Conservation (phyloP, 2,329 filamentous ascomycete genomes). For the Knufia petricola region DNA sequence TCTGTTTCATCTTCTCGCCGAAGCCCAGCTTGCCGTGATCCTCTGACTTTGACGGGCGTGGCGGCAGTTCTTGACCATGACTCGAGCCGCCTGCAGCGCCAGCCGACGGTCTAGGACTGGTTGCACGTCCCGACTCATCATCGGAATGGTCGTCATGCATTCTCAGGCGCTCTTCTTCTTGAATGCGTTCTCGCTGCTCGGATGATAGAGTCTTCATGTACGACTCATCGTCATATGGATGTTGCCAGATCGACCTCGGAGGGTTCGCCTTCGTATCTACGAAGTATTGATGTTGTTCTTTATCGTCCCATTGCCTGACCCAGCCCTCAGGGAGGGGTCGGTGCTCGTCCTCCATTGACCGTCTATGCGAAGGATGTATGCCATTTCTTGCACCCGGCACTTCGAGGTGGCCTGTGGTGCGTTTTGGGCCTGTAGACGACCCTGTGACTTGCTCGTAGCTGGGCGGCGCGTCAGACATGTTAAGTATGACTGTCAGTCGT, state of each 20-base stretch:
- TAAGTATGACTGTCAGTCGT: neutral
- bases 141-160: slow-evolving; percentile 33
- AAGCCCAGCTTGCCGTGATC: slow-evolving; percentile 32
- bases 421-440: slow-evolving; percentile 17
- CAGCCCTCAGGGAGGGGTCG: slow-evolving; percentile 47
- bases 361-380: slow-evolving; percentile 43
- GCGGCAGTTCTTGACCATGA: slow-evolving; percentile 7
- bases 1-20: slow-evolving; percentile 51
- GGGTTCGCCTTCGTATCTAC: slow-evolving; percentile 48
- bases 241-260: slow-evolving; percentile 51
- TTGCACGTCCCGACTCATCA: slow-evolving; percentile 10
- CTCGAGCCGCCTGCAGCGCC: slow-evolving; percentile 4
- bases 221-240: slow-evolving; percentile 51
- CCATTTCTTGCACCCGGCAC: slow-evolving; percentile 35
- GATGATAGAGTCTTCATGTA: slow-evolving; percentile 42
- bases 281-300: slow-evolving; percentile 51
- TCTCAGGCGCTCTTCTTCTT: slow-evolving; percentile 25
- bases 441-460: slow-evolving; percentile 28
- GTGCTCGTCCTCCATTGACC: slow-evolving; percentile 54
- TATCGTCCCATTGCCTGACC: slow-evolving; percentile 47
- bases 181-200: slow-evolving; percentile 42
- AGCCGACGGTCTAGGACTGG: slow-evolving; percentile 24
- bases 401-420: slow-evolving; percentile 17
- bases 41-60: slow-evolving; percentile 14
- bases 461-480: slow-evolving; percentile 26